Evolutionary conservation across 176 grass and related monocot genomes (phyloP), one percentile per base, ranked within the genome.

Genomic region (Raddia guianensis): DNA sequence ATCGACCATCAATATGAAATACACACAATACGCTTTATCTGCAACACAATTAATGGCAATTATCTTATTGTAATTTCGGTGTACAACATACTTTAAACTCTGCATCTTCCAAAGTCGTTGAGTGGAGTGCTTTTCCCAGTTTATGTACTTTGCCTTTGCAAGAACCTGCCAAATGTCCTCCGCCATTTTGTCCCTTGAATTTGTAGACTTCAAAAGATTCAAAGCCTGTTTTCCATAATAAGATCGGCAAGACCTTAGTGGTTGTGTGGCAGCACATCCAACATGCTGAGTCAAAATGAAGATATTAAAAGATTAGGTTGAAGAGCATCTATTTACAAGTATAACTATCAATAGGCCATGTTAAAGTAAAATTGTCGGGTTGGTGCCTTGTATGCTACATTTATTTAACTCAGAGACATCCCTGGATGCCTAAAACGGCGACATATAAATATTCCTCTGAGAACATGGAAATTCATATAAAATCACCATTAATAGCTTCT

Each of bases 101-200:
- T 90, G 89, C 68, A 94, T 72, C 75, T 66, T 94, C 69, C 84
- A 97, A 63, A 86, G 63, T 16, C 58, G 72, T 73, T 90, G 46
- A 43, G 73, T 90, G 61, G 94, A 94, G 57, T 86, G 79, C 37
- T 80, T 80, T 80, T 94, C 94, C 94, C 94, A 94, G 58, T 94
- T 78, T 15, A 70, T 53, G 52, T 94, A 94, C 44, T 97, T 97
- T 14, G 94, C 94, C 85, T 97, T 89, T 2, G 85, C 72, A 79
- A 97, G 89, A 73, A 84, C 68, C 73, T 91, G 79, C 91, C 89
- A 97, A 32, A 97, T 75, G 75, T 94, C 94, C 49, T 97, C 82
- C 3, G 57, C 72, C 82, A 91, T 86, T 50, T 82, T 58, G 48
- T 73, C 70, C 0, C 6, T 20, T 70, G 85, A 81, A 72, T 88